Percentiles rank a stretch among this genome's conserved stretches.
These are phyloP conservation scores for Neospora caninum DNA, from an alignment of 169 alveolate species.

Conservation along the genomic window DNA sequence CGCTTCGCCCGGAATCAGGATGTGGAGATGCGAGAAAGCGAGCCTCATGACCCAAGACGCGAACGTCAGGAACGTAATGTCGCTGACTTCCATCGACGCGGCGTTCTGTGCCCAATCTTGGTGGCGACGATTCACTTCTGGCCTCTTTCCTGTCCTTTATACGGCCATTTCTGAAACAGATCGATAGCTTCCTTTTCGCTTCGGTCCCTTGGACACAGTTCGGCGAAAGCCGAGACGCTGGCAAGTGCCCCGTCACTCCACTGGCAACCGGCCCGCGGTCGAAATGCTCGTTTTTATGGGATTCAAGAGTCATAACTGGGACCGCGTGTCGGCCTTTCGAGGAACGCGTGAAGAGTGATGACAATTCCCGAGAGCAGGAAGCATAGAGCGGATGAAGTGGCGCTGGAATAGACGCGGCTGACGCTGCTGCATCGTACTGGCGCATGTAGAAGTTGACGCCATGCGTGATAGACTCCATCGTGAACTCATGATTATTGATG, in stretches of 20 bases:
- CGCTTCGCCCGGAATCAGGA: not conserved
- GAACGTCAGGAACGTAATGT: too few species aligned
- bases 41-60: too few species aligned
- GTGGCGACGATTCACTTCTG: not conserved
- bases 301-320: not conserved
- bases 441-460: conserved; percentile 76
- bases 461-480: conserved; percentile 84
- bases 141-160: not conserved
- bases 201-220: not conserved
- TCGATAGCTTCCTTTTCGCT: not conserved
- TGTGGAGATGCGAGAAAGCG: not conserved
- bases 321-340: too few species aligned
- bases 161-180: not conserved
- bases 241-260: not conserved
- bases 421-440: conserved; percentile 66
- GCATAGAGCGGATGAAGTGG: not conserved
- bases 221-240: not conserved
- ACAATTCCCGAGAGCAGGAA: not conserved
- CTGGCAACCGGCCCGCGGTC: not conserved
- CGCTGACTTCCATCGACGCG: not conserved
- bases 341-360: too few species aligned
- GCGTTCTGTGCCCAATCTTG: not conserved
- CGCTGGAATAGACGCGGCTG: conserved; percentile 45
- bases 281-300: not conserved
- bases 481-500: conserved; percentile 82